phyloP scores from a whole-genome alignment of 495 filamentous ascomycete genomes.

The Chaetomium fimeti region DNA sequence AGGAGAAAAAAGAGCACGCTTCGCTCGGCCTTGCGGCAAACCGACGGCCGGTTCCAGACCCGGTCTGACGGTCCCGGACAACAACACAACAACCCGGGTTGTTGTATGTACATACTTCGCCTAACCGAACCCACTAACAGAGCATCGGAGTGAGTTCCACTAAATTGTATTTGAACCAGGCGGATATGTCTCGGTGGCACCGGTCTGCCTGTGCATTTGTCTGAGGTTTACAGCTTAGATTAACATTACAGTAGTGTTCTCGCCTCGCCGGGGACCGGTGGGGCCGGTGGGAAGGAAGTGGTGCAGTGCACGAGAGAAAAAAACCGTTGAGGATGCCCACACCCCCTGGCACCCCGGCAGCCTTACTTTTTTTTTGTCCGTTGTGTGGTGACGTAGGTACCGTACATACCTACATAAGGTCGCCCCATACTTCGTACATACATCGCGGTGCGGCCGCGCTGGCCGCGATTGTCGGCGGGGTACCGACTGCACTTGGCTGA shows the following conservation, averaged over 20 bases:
- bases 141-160: background rate
- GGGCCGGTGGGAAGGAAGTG: background rate
- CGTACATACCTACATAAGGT: background rate
- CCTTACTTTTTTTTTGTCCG: background rate
- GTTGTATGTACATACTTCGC: no score
- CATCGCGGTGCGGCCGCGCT: background rate
- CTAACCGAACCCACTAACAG: background rate
- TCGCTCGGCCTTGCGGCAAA: no score
- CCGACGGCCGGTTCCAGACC: no score
- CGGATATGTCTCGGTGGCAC: background rate
- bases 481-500: constrained; percentile 2
- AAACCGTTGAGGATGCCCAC: background rate
- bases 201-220: no score
- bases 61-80: no score
- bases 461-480: background rate
- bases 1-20: no score
- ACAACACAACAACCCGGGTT: no score
- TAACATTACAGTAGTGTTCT: background rate
- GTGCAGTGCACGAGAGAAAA: background rate
- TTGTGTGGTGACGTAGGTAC: background rate
- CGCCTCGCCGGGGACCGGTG: background rate
- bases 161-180: no score
- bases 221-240: constrained; percentile 12
- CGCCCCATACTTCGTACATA: no score
- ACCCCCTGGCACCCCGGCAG: background rate